phyloP scores from a whole-genome alignment of 768 basidiomycete species.

The Rhodotorula kratochvilovae region DNA sequence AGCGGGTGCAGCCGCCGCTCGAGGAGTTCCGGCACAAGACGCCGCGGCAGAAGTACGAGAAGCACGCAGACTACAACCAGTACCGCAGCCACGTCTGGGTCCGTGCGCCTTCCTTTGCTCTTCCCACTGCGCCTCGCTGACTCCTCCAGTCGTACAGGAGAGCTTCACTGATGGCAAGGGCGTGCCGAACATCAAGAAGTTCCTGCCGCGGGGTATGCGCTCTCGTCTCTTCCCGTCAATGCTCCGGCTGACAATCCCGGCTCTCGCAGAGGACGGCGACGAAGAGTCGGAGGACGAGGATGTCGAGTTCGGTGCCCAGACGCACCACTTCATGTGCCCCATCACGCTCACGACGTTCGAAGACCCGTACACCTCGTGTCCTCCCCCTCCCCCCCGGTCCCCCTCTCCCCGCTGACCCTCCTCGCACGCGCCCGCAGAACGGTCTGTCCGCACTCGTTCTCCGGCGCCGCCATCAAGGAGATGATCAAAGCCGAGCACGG shows the following conservation, averaged over 20 bases:
- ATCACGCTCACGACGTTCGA: slow-evolving; percentile 63
- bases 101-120: slow-evolving; percentile 17
- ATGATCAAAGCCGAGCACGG: slow-evolving; percentile 16
- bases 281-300: slow-evolving; percentile 75
- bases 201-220: slow-evolving; percentile 62
- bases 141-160: slow-evolving; percentile 53
- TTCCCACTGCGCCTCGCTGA: not conserved
- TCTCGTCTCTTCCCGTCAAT: not conserved
- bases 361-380: slow-evolving; percentile 76
- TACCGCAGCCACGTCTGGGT: slow-evolving; percentile 70
- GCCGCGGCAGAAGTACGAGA: slow-evolving; percentile 71
- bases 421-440: slow-evolving; percentile 49
- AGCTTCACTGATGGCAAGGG: slow-evolving; percentile 58
- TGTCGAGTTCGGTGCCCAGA: slow-evolving; percentile 77
- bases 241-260: not conserved
- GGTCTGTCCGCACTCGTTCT: slow-evolving; percentile 78
- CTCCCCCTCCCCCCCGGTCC: not conserved
- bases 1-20: slow-evolving; percentile 51
- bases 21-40: slow-evolving; percentile 60
- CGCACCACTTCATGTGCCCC: slow-evolving; percentile 78
- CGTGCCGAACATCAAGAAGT: slow-evolving; percentile 72
- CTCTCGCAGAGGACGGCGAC: slow-evolving; percentile 66
- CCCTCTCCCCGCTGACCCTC: slow-evolving; percentile 9
- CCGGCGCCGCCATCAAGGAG: slow-evolving; percentile 47
- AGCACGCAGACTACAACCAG: slow-evolving; percentile 56